Base-by-base conservation (phyloP, 805 yeast species). In the Wickerhamomyces canadensis region DNA sequence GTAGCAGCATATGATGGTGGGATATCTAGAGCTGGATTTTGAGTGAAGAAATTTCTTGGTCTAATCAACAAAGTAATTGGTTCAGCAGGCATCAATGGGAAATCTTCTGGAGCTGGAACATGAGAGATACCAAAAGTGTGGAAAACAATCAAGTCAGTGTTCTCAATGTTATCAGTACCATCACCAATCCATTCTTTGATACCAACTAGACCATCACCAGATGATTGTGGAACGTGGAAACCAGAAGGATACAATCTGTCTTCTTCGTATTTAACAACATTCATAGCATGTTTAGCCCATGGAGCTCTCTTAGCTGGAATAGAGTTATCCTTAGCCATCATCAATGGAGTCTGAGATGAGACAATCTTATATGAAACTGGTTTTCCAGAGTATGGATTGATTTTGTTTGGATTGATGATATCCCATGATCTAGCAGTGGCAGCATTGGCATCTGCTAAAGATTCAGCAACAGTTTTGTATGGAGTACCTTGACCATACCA, bases 11-110 rank as follows among this genome's bases (percentile, higher is more conserved):
- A 68, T 7, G 84, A 76, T 40, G 91, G 89, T 49, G 71, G 74
- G 42, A 84, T 74, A 52, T 84, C 93, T 48, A 84, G 68, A 36
- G 76, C 82, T 23, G 94, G 93, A 61, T 83, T 84, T 58, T 80
- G 84, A 32, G 70, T 63, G 71, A 84, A 84, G 67, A 84, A 78
- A 62, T 84, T 78, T 58, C 91, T 72, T 50, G 93, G 93, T 61
- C 89, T 75, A 57, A 84, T 67, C 65, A 80, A 66, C 49, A 84
- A 67, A 42, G 81, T 76, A 52, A 84, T 79, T 53, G 86, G 83
- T 64, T 84, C 94, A 34, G 87, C 82, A 33, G 93, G 93, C 93
- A 84, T 84, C 46, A 84, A 74, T 40, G 93, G 93, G 80, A 83
- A 84, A 61, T 84, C 94, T 66, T 84, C 93, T 42, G 93, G 91